Evolutionary conservation across 345 rosid species (phyloP).

Genomic region (Combretum micranthum): DNA sequence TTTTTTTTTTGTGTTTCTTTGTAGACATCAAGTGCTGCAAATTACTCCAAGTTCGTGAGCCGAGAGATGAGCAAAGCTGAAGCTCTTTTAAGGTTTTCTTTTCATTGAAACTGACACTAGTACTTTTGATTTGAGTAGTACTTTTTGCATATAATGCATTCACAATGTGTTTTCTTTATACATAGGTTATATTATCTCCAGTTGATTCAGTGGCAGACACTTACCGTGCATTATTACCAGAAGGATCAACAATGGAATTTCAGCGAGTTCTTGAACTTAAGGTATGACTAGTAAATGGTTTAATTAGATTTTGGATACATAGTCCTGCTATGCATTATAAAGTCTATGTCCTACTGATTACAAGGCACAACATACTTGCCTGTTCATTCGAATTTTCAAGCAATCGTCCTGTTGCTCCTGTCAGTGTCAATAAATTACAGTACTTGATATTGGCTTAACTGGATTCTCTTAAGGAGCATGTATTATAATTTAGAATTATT

Average conservation of each 20-base stretch:
- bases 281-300: slow-evolving; percentile 20
- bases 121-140: neutral
- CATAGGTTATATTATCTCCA: slow-evolving; percentile 88
- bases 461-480: too few species aligned
- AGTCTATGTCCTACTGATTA: too few species aligned
- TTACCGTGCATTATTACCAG: slow-evolving; percentile 90
- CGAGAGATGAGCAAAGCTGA: slow-evolving; percentile 99
- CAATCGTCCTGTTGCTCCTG: too few species aligned
- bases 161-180: slow-evolving; percentile 1
- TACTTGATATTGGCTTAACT: too few species aligned
- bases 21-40: slow-evolving; percentile 80
- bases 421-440: too few species aligned
- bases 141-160: neutral
- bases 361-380: too few species aligned
- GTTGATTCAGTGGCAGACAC: slow-evolving; percentile 96
- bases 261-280: slow-evolving; percentile 96
- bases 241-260: slow-evolving; percentile 97
- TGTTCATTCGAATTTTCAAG: too few species aligned
- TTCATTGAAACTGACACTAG: neutral
- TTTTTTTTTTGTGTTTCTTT: slow-evolving; percentile 10
- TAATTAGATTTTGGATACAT: too few species aligned
- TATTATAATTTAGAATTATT: too few species aligned
- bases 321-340: too few species aligned
- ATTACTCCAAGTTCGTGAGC: slow-evolving; percentile 89
- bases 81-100: slow-evolving; percentile 81